Conservation (phyloP, 345 rosid genomes). For the Eucalyptus cloeziana region DNA sequence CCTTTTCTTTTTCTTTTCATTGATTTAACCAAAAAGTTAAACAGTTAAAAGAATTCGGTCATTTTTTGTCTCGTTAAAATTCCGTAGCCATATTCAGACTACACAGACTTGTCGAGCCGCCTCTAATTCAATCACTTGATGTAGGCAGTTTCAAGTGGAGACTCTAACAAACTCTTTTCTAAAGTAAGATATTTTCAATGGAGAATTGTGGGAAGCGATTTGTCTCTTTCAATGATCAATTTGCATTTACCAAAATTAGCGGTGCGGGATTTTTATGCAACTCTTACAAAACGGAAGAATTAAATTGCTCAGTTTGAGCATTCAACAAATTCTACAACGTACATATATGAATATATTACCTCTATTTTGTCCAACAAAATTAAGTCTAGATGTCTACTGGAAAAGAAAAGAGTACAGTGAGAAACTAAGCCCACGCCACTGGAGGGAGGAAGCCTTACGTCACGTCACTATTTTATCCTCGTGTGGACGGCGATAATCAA, state of each 20-base stretch:
- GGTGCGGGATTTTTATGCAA: fast-evolving
- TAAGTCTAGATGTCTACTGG: background rate
- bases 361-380: background rate
- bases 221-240: background rate
- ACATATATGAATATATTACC: background rate
- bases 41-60: background rate
- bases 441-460: background rate
- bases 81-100: fast-evolving
- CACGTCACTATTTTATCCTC: background rate
- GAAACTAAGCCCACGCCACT: background rate
- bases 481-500: background rate
- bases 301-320: background rate
- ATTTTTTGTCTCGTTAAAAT: too few relatives aligned
- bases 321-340: background rate
- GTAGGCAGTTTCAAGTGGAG: background rate
- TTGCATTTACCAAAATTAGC: background rate
- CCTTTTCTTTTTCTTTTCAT: background rate
- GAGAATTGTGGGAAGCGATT: fast-evolving
- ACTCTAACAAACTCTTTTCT: background rate
- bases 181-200: background rate
- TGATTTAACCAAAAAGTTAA: background rate
- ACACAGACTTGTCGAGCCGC: background rate
- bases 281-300: background rate
- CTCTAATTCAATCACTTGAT: background rate
- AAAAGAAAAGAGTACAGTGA: background rate